phyloP scores from a whole-genome alignment of 805 yeast species.

The Metschnikowia arizonensis region DNA sequence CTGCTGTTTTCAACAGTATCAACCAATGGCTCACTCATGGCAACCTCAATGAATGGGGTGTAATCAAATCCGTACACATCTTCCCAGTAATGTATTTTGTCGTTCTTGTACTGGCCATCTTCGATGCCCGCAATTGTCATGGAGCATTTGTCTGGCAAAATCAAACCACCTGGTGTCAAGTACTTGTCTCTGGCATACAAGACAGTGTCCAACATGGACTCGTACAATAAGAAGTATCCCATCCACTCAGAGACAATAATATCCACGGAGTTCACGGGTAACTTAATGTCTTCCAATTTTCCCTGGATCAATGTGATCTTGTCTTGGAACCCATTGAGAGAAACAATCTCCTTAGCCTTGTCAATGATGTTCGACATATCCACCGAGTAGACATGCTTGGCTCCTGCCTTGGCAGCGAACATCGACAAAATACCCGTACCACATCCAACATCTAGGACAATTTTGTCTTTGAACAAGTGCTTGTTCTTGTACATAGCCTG shows the following conservation, averaged over 20 bases:
- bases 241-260: conserved; percentile 98
- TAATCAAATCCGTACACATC: conserved; percentile 97
- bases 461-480: conserved; percentile 83
- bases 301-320: conserved; percentile 88
- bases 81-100: conserved; percentile 91
- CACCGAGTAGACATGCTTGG: conserved; percentile 94
- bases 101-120: conserved; percentile 87
- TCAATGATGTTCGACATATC: conserved; percentile 96
- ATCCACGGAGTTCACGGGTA: conserved; percentile 87
- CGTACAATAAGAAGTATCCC: conserved; percentile 96
- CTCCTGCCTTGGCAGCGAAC: conserved; percentile 99
- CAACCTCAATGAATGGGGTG: conserved; percentile 80
- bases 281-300: conserved; percentile 84
- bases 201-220: conserved; percentile 97
- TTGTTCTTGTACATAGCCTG: conserved; percentile 89
- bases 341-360: conserved; percentile 88
- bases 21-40: conserved; percentile 91
- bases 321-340: conserved; percentile 77
- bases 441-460: conserved; percentile 97
- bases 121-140: conserved; percentile 90
- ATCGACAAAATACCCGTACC: conserved; percentile 97
- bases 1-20: conserved; percentile 81
- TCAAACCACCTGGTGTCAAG: conserved; percentile 76
- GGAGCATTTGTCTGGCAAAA: conserved; percentile 90
- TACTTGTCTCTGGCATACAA: conserved; percentile 90